Conservation (phyloP, 805 yeast genomes). For the Ogataea nakhonphanomensis region DNA sequence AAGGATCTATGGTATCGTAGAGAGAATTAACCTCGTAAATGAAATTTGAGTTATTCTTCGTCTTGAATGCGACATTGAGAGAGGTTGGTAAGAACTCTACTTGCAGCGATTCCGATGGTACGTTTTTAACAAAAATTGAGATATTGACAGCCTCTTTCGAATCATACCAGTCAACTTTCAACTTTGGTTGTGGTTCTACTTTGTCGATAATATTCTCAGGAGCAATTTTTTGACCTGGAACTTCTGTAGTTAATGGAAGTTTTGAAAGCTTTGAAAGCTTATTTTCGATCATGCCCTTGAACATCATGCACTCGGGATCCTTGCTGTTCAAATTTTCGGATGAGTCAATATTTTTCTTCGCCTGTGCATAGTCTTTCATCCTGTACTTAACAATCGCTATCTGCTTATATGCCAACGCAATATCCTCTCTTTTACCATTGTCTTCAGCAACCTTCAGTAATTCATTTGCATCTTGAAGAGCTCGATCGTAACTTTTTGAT, state of each 20-base stretch:
- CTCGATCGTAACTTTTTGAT: conserved; percentile 43
- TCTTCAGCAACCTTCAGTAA: conserved; percentile 43
- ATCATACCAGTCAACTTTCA: conserved; percentile 75
- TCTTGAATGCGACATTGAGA: conserved; percentile 45
- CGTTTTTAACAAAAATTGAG: conserved; percentile 66
- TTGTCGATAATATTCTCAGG: not conserved
- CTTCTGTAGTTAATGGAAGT: not conserved
- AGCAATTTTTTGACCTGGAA: not conserved
- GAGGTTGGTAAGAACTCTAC: conserved; percentile 38
- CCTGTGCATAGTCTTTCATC: conserved; percentile 38
- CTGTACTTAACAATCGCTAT: conserved; percentile 46
- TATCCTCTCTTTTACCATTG: conserved; percentile 43
- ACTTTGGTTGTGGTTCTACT: conserved; percentile 7
- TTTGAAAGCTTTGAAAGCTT: conserved; percentile 28
- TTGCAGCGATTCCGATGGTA: conserved; percentile 47
- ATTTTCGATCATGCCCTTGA: conserved; percentile 41
- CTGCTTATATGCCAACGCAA: conserved; percentile 47
- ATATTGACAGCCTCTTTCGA: conserved; percentile 52
- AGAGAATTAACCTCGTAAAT: conserved; percentile 54
- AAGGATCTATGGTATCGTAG: conserved; percentile 46
- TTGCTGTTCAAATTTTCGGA: conserved; percentile 41
- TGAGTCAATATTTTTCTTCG: conserved; percentile 39
- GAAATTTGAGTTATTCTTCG: conserved; percentile 45
- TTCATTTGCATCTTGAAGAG: conserved; percentile 42
- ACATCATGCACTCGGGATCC: conserved; percentile 47